Base-by-base conservation (phyloP, 1,284 basidiomycete species). In the Microbotryomycetes sp. region DNA sequence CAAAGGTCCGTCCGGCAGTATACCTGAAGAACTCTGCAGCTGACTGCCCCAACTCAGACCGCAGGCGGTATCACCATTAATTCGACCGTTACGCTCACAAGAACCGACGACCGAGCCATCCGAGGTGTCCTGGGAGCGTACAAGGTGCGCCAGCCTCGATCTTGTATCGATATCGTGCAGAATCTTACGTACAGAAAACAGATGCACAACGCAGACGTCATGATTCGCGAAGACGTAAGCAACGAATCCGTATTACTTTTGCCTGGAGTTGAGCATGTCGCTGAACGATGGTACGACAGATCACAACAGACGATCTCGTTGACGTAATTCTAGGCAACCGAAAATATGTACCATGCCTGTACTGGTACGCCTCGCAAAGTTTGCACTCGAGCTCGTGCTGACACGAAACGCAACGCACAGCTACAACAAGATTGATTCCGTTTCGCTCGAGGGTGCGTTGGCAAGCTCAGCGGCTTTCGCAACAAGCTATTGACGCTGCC, bases 301-400 rank as follows among this genome's bases (percentile, higher is more conserved):
- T 97, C 67, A 90, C 89, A 3, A 91, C 88, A 2, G 93, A 98
- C 75, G 91, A 97, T 74, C 96, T 97, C 73, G 96, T 97, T 71
- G 94, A 98, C 73, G 91, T 97, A 11, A 81, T 98, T 21, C 88
- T 97, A 58, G 91, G 89, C 82, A 73, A 67, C 75, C 83, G 94
- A 66, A 97, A 97, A 81, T 98, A 97, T 73, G 83, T 96, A 2
- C 91, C 91, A 6, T 94, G 91, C 51, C 66, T 80, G 81, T 93
- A 94, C 74, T 91, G 93, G 9, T 96, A 94, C 79, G 35, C 18
- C 18, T 18, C n/a, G n/a, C n/a, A n/a, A n/a, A n/a, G n/a, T 11
- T 41, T 97, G 97, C 81, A 74, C 74, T 18, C 35, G 35, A 41
- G 35, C 35, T 41, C n/a, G n/a, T n/a, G n/a, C n/a, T n/a, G n/a